Percentiles rank a stretch among this genome's conserved stretches.
These are phyloP conservation scores for Vanrija sp. DNA, from an alignment of 1,284 basidiomycete genomes.

Conservation along the genomic window DNA sequence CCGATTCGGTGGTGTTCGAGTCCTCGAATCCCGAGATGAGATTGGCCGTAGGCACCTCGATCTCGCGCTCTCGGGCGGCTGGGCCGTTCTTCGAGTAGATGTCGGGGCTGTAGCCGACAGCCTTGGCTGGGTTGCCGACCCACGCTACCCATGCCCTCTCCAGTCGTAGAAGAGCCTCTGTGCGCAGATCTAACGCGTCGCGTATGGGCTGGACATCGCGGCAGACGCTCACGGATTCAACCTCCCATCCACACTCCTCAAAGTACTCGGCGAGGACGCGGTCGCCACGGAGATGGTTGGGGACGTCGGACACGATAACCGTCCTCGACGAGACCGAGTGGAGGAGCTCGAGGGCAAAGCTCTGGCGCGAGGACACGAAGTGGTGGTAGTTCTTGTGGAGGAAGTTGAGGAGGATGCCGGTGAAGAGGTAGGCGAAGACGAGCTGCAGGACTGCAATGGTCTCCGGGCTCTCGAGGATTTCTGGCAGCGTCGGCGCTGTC, in stretches of 20 bases:
- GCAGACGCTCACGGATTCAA: slow-evolving; percentile 71
- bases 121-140: slow-evolving; percentile 82
- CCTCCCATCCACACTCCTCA: slow-evolving; percentile 59
- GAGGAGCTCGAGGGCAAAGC: slow-evolving; percentile 88
- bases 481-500: slow-evolving; percentile 44
- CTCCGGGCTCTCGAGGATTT: slow-evolving; percentile 78
- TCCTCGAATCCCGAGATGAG: slow-evolving; percentile 54
- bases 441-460: slow-evolving; percentile 83
- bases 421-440: slow-evolving; percentile 89
- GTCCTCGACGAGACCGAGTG: slow-evolving; percentile 92
- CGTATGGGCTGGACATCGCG: slow-evolving; percentile 75
- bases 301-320: slow-evolving; percentile 79
- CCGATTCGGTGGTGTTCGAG: slow-evolving; percentile 42
- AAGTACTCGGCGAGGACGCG: slow-evolving; percentile 87
- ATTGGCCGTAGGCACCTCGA: not conserved
- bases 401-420: slow-evolving; percentile 74
- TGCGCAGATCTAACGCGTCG: slow-evolving; percentile 68
- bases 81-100: slow-evolving; percentile 22
- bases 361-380: slow-evolving; percentile 86
- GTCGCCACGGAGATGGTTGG: slow-evolving; percentile 75
- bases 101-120: slow-evolving; percentile 35
- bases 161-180: slow-evolving; percentile 68
- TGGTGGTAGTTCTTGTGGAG: slow-evolving; percentile 83
- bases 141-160: slow-evolving; percentile 84
- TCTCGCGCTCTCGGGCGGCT: not conserved